Evolutionary conservation across 2,329 filamentous ascomycete species (phyloP).

Genomic region (Sporothrix dimorphospora): DNA sequence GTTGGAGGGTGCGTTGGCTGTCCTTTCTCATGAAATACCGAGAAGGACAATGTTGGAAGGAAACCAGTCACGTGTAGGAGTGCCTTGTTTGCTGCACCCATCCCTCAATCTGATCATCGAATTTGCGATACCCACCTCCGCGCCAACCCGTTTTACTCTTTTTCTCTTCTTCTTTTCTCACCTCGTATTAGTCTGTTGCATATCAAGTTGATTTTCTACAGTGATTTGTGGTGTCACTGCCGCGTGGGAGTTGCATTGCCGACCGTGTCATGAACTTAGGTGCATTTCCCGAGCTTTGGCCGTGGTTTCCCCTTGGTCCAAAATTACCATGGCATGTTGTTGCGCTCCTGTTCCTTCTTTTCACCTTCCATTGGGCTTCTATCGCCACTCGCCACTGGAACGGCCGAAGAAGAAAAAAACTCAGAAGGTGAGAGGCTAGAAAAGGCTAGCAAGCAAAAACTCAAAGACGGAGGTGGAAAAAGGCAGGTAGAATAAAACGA

Average conservation of each 20-base stretch:
- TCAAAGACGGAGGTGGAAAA: conserved; percentile 21
- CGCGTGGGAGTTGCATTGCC: neutral
- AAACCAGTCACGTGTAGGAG: neutral
- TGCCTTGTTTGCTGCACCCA: neutral
- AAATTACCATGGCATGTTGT: neutral
- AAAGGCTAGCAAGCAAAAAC: neutral
- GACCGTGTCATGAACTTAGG: neutral
- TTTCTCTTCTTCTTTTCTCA: neutral
- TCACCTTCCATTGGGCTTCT: conserved; percentile 26
- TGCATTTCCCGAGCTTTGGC: neutral
- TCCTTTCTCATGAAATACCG: neutral
- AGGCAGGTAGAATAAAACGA: conserved; percentile 3
- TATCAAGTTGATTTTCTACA: neutral
- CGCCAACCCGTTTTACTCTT: neutral
- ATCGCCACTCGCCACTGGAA: conserved; percentile 25
- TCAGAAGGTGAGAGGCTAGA: neutral
- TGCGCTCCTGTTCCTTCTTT: neutral
- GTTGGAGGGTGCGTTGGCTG: neutral
- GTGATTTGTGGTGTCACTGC: neutral
- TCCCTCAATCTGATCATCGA: neutral
- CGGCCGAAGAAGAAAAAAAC: neutral
- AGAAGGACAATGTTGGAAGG: neutral
- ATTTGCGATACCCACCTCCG: neutral
- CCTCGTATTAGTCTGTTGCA: neutral
- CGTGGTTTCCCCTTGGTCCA: neutral